phyloP scores from a whole-genome alignment of 1,284 basidiomycete species.

The Microbotryum saponariae region DNA sequence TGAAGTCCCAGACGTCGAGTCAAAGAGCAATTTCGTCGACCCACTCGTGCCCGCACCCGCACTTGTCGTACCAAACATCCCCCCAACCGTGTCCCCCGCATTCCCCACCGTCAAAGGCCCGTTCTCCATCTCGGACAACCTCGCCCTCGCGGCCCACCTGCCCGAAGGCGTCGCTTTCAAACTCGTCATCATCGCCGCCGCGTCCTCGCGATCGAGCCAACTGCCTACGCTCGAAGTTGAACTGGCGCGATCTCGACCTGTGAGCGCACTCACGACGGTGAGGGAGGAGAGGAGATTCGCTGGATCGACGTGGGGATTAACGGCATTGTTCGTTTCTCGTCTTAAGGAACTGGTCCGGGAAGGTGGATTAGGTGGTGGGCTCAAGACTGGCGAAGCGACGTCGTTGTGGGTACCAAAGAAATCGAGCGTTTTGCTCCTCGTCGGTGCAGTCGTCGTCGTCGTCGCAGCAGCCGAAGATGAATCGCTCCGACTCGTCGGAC shows the following conservation, averaged over 20 bases:
- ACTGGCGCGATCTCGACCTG: neutral
- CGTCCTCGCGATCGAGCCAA: constrained; percentile 17
- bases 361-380: constrained; percentile 28
- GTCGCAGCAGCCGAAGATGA: neutral
- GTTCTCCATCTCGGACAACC: neutral
- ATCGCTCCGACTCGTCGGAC: constrained; percentile 3
- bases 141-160: neutral
- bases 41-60: neutral
- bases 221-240: constrained; percentile 9
- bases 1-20: too few species aligned
- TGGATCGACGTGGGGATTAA: neutral
- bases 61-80: neutral
- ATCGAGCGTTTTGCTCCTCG: constrained; percentile 22
- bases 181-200: neutral
- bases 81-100: too few species aligned
- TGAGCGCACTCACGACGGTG: neutral
- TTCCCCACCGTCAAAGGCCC: neutral
- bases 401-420: constrained; percentile 21
- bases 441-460: neutral
- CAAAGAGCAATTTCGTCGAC: too few species aligned
- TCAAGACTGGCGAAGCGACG: neutral
- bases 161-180: neutral
- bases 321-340: neutral
- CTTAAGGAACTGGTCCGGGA: constrained; percentile 18
- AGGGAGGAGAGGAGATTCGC: neutral